A percentile compares a stretch with the other conserved stretches of the same genome.
Evolutionary conservation across 2,329 filamentous ascomycete species (phyloP).

Genomic region (Pyrenophora graminea): DNA sequence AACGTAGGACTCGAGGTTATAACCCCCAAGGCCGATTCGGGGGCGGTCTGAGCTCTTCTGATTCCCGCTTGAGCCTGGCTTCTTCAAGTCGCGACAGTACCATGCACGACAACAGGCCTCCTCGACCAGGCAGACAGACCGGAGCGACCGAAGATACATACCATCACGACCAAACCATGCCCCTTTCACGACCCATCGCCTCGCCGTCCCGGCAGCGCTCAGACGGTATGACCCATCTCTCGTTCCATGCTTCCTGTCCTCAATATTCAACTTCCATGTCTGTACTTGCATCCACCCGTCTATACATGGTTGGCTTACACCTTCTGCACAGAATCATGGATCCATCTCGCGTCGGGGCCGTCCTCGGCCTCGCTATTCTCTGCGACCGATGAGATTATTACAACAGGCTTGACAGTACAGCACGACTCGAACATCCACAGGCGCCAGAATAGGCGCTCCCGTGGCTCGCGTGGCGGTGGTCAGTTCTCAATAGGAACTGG

Average conservation of each 20-base stretch:
- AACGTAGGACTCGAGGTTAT: slow-evolving; percentile 11
- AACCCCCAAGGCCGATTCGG: neutral
- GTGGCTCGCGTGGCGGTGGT: slow-evolving; percentile 31
- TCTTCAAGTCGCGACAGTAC: slow-evolving; percentile 1
- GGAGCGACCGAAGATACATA: slow-evolving; percentile 21
- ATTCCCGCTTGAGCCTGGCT: neutral
- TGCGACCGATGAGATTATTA: slow-evolving; percentile 84
- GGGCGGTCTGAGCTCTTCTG: neutral
- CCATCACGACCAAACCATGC: slow-evolving; percentile 26
- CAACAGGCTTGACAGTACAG: slow-evolving; percentile 80
- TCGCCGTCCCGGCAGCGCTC: slow-evolving; percentile 33
- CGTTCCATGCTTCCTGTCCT: neutral
- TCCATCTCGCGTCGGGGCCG: slow-evolving; percentile 89
- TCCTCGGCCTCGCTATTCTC: slow-evolving; percentile 92
- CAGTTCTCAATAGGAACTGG: slow-evolving; percentile 42
- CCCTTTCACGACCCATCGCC: slow-evolving; percentile 21
- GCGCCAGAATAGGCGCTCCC: slow-evolving; percentile 56
- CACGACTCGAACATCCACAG: slow-evolving; percentile 65
- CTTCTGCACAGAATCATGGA: slow-evolving; percentile 80
- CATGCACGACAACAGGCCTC: slow-evolving; percentile 38
- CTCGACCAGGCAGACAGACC: slow-evolving; percentile 27
- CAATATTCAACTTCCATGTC: neutral
- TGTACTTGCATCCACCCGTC: too few relatives aligned
- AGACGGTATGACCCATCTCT: slow-evolving; percentile 27
- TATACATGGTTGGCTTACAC: slow-evolving; percentile 17